phyloP scores from a whole-genome alignment of 2,329 filamentous ascomycete species.

The Claviceps fusiformis region DNA sequence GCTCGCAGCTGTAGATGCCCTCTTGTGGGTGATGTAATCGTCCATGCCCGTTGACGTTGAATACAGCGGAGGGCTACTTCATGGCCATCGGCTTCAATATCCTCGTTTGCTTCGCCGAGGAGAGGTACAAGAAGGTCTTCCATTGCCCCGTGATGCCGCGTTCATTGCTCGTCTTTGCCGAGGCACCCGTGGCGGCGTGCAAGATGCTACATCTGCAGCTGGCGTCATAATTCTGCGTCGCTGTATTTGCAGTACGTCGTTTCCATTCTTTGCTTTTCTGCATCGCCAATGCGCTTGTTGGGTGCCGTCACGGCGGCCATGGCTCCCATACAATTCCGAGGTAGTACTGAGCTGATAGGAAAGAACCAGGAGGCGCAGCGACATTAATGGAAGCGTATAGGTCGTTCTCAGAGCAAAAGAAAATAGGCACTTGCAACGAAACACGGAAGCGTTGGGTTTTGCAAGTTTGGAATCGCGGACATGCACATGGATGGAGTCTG shows the following conservation, averaged over 20 bases:
- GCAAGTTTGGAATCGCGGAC: neutral
- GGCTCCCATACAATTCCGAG: neutral
- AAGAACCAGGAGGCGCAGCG: neutral
- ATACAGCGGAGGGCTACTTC: neutral
- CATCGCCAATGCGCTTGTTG: neutral
- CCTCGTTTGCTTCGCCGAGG: neutral
- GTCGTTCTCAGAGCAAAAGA: neutral
- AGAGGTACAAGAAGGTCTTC: neutral
- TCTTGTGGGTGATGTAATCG: neutral
- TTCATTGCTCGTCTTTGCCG: neutral
- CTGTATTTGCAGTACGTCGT: neutral
- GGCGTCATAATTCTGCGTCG: neutral
- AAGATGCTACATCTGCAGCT: neutral
- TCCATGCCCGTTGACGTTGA: neutral
- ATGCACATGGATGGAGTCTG: neutral
- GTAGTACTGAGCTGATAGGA: neutral
- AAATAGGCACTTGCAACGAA: neutral
- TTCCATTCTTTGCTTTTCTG: neutral
- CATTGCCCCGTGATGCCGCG: neutral
- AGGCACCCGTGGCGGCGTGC: neutral
- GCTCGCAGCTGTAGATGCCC: constrained; percentile 11
- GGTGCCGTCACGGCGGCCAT: neutral
- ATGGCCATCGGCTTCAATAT: neutral
- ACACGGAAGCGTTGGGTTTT: neutral
- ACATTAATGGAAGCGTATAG: no score